Base-by-base conservation (phyloP, 148 eudicot genomes). In the Arctostaphylos glauca region DNA sequence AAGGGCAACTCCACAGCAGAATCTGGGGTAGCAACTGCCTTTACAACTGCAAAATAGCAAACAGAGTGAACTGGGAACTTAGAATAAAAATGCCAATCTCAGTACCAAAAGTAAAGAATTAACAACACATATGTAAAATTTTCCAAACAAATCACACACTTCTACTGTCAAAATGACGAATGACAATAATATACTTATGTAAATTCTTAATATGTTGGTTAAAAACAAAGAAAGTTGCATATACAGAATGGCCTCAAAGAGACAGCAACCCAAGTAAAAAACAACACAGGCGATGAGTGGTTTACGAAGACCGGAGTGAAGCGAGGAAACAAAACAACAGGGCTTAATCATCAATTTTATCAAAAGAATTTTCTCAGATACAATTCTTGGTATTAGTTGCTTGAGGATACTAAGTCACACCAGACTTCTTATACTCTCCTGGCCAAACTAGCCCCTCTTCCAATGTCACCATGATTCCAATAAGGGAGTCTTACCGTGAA, bases 1-100 rank as follows among this genome's bases (percentile, higher is more conserved):
- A 96, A 88, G 21, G 98, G 93, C 81, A 94, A 87, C 82, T 92
- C 94, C 71, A 93, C 79, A 66, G 93, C 87, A 67, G 96, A 94
- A 58, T 92, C 84, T 54, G 95, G 92, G 46, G 93, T 89, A 44
- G 91, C 92, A 84, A 92, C 91, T 41, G 98, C 98, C 87, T 88
- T 91, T 80, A 92, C 81, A 83, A 87, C 98, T 93, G 90, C 85
- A 89, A 55, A 80, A 46, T 16, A 59, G 53, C 21, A 79, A 13
- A 52, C 4, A 76, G 58, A 66, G 9, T 19, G n/a, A 76, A 31
- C 14, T 38, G 8, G 9, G 15, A 6, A 46, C 49, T 48, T 68
- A 13, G 3, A 46, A 58, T 15, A 47, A 46, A 54, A 56, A 52
- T 10, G 9, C 48, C 15, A 10, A 43, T 70, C 74, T 70, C 53